Percentiles rank a stretch among this genome's conserved stretches.
These are phyloP conservation scores for Cadophora sp. DNA, from an alignment of 2,329 filamentous ascomycete genomes.

Conservation along the genomic window DNA sequence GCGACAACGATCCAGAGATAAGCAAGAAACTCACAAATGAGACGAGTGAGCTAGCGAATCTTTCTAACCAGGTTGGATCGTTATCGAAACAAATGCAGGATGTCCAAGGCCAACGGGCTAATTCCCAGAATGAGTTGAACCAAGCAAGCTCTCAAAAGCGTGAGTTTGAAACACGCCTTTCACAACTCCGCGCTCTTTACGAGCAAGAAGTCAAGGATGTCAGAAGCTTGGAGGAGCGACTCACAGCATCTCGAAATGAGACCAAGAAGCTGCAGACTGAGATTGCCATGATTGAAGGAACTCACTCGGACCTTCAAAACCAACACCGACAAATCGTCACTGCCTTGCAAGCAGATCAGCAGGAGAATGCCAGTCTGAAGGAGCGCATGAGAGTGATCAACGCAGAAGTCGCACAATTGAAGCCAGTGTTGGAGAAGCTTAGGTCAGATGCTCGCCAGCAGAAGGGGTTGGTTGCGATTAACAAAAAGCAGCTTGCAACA, in stretches of 20 bases:
- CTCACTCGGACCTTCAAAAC: constrained; percentile 78
- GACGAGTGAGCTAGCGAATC: constrained; percentile 89
- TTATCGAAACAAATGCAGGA: constrained; percentile 94
- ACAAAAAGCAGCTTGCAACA: constrained; percentile 95
- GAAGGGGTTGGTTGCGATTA: constrained; percentile 95
- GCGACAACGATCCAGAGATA: constrained; percentile 86
- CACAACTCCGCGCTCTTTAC: constrained; percentile 86
- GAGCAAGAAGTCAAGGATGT: constrained; percentile 93
- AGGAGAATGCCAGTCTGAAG: constrained; percentile 85
- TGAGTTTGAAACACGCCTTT: constrained; percentile 87
- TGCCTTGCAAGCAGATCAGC: constrained; percentile 83
- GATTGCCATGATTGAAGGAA: constrained; percentile 81
- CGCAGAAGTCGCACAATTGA: constrained; percentile 80
- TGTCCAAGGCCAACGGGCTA: constrained; percentile 80
- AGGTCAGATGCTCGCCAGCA: constrained; percentile 92
- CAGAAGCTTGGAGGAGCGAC: constrained; percentile 82
- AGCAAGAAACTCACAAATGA: constrained; percentile 89
- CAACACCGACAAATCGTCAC: constrained; percentile 80
- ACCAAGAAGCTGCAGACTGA: constrained; percentile 86
- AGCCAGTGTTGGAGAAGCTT: constrained; percentile 91
- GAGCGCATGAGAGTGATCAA: constrained; percentile 87
- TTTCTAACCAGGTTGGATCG: constrained; percentile 93
- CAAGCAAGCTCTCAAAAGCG: constrained; percentile 87
- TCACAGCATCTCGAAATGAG: constrained; percentile 77
- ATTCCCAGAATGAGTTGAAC: constrained; percentile 81